Conservation (phyloP, 768 basidiomycete genomes). For the Trametes meyenii region DNA sequence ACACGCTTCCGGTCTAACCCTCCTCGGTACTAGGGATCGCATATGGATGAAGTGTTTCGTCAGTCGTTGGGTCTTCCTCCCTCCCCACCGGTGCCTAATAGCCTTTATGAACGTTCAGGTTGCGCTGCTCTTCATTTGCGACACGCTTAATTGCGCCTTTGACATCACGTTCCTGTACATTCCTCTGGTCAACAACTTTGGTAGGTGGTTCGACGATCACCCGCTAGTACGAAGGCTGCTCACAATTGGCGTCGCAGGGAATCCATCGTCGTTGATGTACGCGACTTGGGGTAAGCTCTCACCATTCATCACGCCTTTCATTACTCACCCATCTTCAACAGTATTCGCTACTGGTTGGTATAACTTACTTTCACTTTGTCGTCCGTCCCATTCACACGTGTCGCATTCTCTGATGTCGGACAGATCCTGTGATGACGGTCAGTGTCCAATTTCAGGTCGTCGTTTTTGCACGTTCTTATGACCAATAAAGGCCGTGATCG, state of each 20-base stretch:
- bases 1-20: not conserved
- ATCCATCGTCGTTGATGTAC: constrained; percentile 31
- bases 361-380: not conserved
- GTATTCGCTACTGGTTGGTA: constrained; percentile 45
- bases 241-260: constrained; percentile 26
- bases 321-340: constrained; percentile 19
- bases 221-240: not conserved
- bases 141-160: constrained; percentile 51
- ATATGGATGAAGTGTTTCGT: constrained; percentile 51
- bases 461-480: not conserved
- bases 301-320: not conserved
- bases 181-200: constrained; percentile 49
- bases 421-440: constrained; percentile 51
- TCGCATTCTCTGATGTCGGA: not conserved
- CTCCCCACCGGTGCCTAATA: not conserved
- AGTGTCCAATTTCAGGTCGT: constrained; percentile 1
- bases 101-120: constrained; percentile 37
- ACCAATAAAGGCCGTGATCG: constrained; percentile 45
- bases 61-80: constrained; percentile 15
- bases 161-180: constrained; percentile 49
- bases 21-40: constrained; percentile 41
- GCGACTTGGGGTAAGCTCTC: constrained; percentile 34
- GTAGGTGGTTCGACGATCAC: constrained; percentile 30
- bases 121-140: constrained; percentile 45
- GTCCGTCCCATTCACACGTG: not conserved